These are phyloP conservation scores for Aspergillus pseudotamarii DNA, from an alignment of 2,329 filamentous ascomycete species.

Conservation along the genomic window DNA sequence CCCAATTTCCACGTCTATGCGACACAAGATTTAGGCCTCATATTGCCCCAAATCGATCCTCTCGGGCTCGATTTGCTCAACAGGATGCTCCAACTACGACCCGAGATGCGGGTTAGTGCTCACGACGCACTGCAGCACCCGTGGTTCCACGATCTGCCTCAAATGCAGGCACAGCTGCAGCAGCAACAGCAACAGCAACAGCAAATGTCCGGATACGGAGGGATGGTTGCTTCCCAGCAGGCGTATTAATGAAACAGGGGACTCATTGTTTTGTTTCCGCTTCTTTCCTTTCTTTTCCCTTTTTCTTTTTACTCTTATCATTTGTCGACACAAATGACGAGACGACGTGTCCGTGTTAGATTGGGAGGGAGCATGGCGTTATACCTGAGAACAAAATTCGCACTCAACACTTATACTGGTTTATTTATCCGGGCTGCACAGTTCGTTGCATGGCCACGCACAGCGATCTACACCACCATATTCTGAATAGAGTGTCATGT, in stretches of 20 bases:
- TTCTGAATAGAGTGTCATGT: neutral
- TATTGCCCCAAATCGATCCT: conserved; percentile 87
- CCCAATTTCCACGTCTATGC: conserved; percentile 91
- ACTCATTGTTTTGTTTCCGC: neutral
- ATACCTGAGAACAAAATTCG: conserved; percentile 25
- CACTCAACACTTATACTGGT: neutral
- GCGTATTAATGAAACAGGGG: conserved; percentile 30
- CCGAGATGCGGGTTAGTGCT: conserved; percentile 88
- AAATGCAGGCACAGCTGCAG: conserved; percentile 56
- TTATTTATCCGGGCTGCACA: neutral
- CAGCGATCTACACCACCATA: neutral
- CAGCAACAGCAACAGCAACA: conserved; percentile 44
- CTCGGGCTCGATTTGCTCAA: conserved; percentile 84
- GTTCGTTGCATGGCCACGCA: neutral
- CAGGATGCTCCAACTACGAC: conserved; percentile 88
- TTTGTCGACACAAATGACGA: conserved; percentile 27
- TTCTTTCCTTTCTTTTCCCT: neutral
- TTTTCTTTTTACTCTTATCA: conserved; percentile 5
- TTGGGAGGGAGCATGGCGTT: conserved; percentile 34
- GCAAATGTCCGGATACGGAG: conserved; percentile 44
- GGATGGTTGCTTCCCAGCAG: conserved; percentile 41
- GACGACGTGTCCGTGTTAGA: conserved; percentile 32
- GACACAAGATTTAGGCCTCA: conserved; percentile 83
- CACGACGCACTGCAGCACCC: conserved; percentile 83
- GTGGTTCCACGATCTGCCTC: conserved; percentile 76